phyloP scores from a whole-genome alignment of 1,284 basidiomycete genomes.

The Trichosporon sp. region DNA sequence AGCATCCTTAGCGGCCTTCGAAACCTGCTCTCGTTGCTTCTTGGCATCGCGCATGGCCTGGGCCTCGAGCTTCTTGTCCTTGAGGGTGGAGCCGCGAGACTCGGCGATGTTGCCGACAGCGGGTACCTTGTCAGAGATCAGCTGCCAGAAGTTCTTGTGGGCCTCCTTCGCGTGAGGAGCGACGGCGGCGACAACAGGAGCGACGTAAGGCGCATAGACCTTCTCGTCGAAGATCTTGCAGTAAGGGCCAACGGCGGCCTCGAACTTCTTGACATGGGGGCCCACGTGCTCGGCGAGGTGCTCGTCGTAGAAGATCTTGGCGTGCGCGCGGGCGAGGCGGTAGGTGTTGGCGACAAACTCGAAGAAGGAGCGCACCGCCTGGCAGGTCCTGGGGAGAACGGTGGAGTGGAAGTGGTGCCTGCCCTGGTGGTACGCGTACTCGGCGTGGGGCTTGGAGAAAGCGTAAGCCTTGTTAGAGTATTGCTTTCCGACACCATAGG shows the following conservation, averaged over 20 bases:
- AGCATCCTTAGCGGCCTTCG: background rate
- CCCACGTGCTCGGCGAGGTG: conserved; percentile 34
- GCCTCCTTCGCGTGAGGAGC: conserved; percentile 28
- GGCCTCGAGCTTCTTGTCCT: conserved; percentile 1
- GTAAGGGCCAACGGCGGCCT: conserved; percentile 20
- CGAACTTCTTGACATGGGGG: conserved; percentile 28
- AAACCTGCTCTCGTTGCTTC: background rate
- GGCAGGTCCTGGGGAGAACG: conserved; percentile 17
- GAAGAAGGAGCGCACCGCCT: conserved; percentile 11
- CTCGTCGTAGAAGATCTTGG: conserved; percentile 26
- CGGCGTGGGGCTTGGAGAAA: conserved; percentile 31
- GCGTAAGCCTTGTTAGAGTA: conserved; percentile 31
- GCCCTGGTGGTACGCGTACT: conserved; percentile 27
- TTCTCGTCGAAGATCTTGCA: conserved; percentile 16
- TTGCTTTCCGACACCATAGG: conserved; percentile 24
- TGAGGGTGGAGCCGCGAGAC: conserved; percentile 8
- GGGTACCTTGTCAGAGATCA: conserved; percentile 38
- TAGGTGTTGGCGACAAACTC: background rate
- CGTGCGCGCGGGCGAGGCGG: conserved; percentile 14
- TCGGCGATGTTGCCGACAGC: conserved; percentile 19
- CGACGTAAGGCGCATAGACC: conserved; percentile 37
- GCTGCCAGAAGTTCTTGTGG: conserved; percentile 35
- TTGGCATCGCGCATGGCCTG: background rate
- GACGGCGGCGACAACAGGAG: conserved; percentile 29
- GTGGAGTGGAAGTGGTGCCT: conserved; percentile 18